These are phyloP conservation scores for Lactarius akahatsu DNA, from an alignment of 768 basidiomycete genomes.

Conservation along the genomic window DNA sequence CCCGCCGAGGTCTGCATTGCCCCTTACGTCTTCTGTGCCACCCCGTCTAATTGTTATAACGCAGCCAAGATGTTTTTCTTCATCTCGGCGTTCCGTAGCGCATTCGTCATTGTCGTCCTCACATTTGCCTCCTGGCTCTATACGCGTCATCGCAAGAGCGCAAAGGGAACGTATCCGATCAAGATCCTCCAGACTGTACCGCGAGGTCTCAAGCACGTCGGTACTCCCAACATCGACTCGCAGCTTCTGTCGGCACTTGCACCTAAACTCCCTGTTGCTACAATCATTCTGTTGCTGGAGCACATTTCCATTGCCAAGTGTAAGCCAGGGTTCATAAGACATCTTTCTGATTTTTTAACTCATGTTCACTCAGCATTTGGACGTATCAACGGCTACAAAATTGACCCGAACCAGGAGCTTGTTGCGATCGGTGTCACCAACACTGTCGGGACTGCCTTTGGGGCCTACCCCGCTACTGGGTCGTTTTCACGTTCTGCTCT, in stretches of 20 bases:
- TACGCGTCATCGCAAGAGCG: slow-evolving; percentile 57
- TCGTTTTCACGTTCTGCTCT: slow-evolving; percentile 98
- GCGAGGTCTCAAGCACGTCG: slow-evolving; percentile 69
- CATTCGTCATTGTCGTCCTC: slow-evolving; percentile 84
- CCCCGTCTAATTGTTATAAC: slow-evolving; percentile 6
- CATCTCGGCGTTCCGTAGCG: slow-evolving; percentile 71
- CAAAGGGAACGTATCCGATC: slow-evolving; percentile 74
- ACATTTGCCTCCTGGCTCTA: slow-evolving; percentile 88
- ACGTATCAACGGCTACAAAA: slow-evolving; percentile 92
- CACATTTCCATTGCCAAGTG: slow-evolving; percentile 98
- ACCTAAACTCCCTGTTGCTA: slow-evolving; percentile 76
- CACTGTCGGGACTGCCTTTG: slow-evolving; percentile 85
- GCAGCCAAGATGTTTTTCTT: slow-evolving; percentile 75
- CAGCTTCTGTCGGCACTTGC: slow-evolving; percentile 66
- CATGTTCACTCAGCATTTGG: slow-evolving; percentile 69
- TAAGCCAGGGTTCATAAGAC: slow-evolving; percentile 37
- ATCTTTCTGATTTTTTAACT: neutral
- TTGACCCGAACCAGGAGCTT: slow-evolving; percentile 90
- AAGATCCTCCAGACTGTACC: slow-evolving; percentile 83
- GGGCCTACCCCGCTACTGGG: slow-evolving; percentile 94
- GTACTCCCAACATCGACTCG: slow-evolving; percentile 45
- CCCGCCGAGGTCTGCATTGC: slow-evolving; percentile 50
- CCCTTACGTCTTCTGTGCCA: neutral
- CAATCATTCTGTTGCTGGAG: slow-evolving; percentile 87
- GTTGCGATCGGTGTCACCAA: slow-evolving; percentile 98